Conservation (phyloP, 345 rosid species). For the Corchorus capsularis region DNA sequence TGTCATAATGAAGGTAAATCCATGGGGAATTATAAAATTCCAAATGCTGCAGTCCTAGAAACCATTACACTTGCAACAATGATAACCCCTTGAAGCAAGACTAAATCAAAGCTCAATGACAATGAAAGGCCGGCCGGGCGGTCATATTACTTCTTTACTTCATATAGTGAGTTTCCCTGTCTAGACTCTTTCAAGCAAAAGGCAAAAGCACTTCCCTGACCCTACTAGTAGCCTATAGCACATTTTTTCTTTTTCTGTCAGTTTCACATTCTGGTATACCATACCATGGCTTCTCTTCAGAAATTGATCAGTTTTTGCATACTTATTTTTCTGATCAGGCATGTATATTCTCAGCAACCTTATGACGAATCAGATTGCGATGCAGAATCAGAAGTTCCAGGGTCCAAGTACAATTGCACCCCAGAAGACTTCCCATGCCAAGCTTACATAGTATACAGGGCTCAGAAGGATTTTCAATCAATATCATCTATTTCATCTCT, state of each 20-base stretch:
- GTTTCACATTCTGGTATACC: constrained; percentile 3
- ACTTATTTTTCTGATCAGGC: constrained; percentile 24
- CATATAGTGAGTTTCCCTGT: constrained; percentile 4
- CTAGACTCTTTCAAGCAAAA: background rate
- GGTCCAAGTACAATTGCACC: constrained; percentile 30
- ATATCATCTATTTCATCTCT: constrained; percentile 33
- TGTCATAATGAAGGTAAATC: background rate
- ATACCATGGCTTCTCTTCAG: constrained; percentile 25
- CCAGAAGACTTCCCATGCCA: constrained; percentile 12
- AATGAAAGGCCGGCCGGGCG: constrained; percentile 26
- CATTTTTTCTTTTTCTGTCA: background rate
- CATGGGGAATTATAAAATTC: background rate
- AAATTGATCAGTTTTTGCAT: constrained; percentile 20
- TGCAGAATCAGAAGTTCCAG: constrained; percentile 20
- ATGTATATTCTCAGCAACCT: constrained; percentile 22
- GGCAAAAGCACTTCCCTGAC: background rate
- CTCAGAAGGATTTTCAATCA: constrained; percentile 31
- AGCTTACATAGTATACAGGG: constrained; percentile 31
- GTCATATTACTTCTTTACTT: constrained; percentile 21
- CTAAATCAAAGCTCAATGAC: background rate
- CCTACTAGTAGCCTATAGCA: background rate
- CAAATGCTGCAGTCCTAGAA: constrained; percentile 11
- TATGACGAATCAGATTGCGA: constrained; percentile 30
- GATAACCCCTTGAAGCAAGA: background rate
- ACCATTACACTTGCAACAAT: constrained; percentile 1